Conservation (phyloP, 2,329 filamentous ascomycete species). For the Cephalotrichum gorgonifer region DNA sequence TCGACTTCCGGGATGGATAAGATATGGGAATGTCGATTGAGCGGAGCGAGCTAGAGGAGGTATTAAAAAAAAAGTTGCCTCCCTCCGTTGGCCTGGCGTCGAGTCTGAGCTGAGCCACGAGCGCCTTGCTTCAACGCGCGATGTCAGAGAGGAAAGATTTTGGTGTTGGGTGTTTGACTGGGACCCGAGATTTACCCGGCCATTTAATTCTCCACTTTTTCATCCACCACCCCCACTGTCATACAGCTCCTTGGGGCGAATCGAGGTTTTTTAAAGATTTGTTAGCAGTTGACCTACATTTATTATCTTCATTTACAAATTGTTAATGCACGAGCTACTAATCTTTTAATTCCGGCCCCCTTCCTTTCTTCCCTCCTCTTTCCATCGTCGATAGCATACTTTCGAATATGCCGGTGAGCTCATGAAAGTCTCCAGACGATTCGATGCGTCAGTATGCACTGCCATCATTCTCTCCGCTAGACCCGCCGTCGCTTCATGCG, state of each 20-base stretch:
- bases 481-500: slow-evolving; percentile 23
- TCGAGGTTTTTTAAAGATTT: not conserved
- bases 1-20: not conserved
- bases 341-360: not conserved
- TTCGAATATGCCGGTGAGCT: slow-evolving; percentile 38
- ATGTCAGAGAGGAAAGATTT: not conserved
- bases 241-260: not conserved
- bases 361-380: slow-evolving; percentile 1
- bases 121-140: no score
- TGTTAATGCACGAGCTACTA: not conserved
- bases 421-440: slow-evolving; percentile 51
- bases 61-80: no score
- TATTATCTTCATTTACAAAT: not conserved
- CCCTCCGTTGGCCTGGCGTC: no score
- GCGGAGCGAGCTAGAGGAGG: not conserved
- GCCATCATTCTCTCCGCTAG: slow-evolving; percentile 37
- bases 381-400: slow-evolving; percentile 5
- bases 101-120: no score
- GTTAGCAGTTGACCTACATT: not conserved
- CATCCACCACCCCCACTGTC: not conserved
- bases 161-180: not conserved
- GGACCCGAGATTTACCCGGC: slow-evolving; percentile 2
- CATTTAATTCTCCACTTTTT: not conserved
- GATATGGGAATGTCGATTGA: not conserved
- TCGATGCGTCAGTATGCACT: slow-evolving; percentile 50